Percentiles rank a stretch among this genome's conserved stretches.
Conservation (phyloP, 75 land plant genomes). For the Larix kaempferi region DNA sequence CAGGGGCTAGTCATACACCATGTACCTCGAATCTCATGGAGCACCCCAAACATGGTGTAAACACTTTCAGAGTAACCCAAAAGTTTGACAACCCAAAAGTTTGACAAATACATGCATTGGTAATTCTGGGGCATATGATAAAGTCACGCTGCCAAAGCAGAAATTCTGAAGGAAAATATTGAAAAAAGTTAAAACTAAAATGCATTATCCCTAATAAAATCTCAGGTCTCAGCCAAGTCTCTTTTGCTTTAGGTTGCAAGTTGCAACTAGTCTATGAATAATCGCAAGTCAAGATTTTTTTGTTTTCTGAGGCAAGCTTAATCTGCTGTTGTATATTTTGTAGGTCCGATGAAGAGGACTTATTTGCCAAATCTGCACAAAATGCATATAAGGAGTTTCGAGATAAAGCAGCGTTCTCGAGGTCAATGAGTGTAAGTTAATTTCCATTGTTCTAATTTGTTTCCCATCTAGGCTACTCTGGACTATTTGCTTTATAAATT, state of each 20-base stretch:
- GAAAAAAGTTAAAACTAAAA: no score
- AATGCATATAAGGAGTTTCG: conserved; percentile 78
- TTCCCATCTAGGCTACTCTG: background rate
- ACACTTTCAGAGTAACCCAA: no score
- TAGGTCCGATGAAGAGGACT: conserved; percentile 94
- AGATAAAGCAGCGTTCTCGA: conserved; percentile 91
- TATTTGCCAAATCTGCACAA: conserved; percentile 75
- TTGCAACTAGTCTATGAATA: background rate
- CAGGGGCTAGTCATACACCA: no score
- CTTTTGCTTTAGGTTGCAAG: background rate
- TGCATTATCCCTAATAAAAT: no score
- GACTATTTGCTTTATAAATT: background rate
- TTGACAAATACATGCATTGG: background rate
- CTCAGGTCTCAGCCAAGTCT: background rate
- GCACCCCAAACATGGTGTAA: no score
- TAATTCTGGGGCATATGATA: background rate
- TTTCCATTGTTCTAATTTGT: background rate
- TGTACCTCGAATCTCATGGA: no score
- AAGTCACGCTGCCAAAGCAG: no score
- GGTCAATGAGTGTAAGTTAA: conserved; percentile 80
- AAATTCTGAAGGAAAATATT: no score
- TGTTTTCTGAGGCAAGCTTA: background rate
- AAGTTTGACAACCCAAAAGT: no score
- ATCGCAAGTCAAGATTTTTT: background rate
- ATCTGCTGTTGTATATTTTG: background rate